Evolutionary conservation across 1,139 yeast species (phyloP).

Genomic region (Arxiozyma bovina): DNA sequence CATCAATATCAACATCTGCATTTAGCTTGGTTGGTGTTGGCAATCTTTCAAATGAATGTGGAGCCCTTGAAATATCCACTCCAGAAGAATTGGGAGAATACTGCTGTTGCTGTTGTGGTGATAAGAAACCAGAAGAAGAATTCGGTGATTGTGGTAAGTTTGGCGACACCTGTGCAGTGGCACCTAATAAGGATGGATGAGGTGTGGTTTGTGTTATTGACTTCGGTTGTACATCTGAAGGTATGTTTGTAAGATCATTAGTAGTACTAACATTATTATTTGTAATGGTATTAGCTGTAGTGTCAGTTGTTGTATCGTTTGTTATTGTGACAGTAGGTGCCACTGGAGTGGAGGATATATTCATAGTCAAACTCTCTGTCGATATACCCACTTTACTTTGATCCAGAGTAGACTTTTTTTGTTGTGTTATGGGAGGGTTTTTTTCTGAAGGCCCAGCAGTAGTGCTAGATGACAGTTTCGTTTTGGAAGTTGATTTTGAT

Average conservation of each 20-base stretch:
- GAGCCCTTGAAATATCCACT: slow-evolving; percentile 36
- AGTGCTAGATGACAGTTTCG: neutral
- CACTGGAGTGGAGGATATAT: neutral
- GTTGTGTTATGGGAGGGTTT: neutral
- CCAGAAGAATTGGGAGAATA: slow-evolving; percentile 20
- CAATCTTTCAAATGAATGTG: slow-evolving; percentile 39
- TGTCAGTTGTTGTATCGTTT: neutral
- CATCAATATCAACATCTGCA: slow-evolving; percentile 44
- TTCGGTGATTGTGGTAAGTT: slow-evolving; percentile 10
- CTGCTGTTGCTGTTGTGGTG: slow-evolving; percentile 7
- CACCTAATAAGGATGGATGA: slow-evolving; percentile 23
- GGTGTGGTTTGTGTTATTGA: slow-evolving; percentile 7
- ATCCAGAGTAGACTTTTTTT: neutral
- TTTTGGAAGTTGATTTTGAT: neutral
- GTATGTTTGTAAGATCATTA: neutral
- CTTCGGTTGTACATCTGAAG: neutral
- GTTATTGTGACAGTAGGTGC: slow-evolving; percentile 7
- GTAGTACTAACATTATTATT: neutral
- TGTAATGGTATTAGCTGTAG: neutral
- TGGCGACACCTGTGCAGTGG: slow-evolving; percentile 12
- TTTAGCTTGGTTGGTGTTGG: slow-evolving; percentile 37
- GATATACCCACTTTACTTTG: neutral
- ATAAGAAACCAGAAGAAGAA: slow-evolving; percentile 6
- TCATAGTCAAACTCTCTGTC: neutral
- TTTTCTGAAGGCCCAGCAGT: neutral